phyloP scores from a whole-genome alignment of 306 rosid genomes.

The Spatholobus suberectus region DNA sequence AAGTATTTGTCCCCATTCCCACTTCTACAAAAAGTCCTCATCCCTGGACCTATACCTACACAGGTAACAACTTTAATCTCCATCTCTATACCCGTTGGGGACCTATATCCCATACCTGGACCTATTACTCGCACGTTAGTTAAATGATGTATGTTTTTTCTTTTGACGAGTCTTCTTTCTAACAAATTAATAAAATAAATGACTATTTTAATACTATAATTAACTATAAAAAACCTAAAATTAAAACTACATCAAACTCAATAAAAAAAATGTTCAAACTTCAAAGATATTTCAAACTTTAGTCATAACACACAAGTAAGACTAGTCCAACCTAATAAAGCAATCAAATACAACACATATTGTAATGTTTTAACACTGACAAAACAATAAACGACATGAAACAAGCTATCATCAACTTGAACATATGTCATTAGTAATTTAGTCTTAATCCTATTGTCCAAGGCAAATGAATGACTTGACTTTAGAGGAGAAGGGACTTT shows the following conservation, averaged over 20 bases:
- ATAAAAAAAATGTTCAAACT: not conserved
- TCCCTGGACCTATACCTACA: not conserved
- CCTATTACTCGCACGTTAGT: not conserved
- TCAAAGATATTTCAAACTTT: not conserved
- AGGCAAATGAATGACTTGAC: slow-evolving; percentile 10
- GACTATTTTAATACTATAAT: not conserved
- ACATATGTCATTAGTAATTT: not conserved
- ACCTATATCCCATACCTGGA: not conserved
- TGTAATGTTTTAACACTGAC: not conserved
- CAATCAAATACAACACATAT: not conserved
- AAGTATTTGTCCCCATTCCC: not conserved
- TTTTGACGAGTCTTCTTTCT: not conserved
- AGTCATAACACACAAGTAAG: not conserved
- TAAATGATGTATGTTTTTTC: not conserved
- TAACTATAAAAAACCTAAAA: not conserved
- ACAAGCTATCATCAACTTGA: not conserved
- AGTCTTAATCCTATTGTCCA: not conserved
- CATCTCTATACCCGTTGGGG: not conserved
- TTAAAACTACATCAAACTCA: not conserved
- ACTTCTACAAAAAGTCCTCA: not conserved
- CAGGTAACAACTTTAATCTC: not conserved
- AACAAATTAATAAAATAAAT: not conserved
- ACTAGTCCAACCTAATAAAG: not conserved
- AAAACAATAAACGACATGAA: not conserved
- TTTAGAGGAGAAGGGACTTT: not conserved